Evolutionary conservation across 2,329 filamentous ascomycete genomes (phyloP), one percentile per base, ranked within the genome.

Genomic region (Penicillium sp.): DNA sequence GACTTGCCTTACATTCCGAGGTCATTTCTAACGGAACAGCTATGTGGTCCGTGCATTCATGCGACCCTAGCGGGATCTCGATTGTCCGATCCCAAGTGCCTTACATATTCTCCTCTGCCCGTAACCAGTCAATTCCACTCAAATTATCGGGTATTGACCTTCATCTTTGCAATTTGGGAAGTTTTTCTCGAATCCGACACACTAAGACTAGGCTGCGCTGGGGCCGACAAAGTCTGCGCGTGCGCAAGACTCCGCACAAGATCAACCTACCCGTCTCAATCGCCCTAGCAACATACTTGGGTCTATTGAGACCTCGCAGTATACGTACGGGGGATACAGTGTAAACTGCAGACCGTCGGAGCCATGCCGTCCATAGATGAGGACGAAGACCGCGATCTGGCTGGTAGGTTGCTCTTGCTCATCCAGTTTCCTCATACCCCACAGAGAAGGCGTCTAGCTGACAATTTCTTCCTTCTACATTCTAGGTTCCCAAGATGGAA

Each of bases 401-500:
- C 67, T 54, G 74, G 73, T 75, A 54, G 65, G 66, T 55, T 40
- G 23, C 47, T 22, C 15, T 41, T 27, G 15, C 26, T 50, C 49
- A 61, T 48, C 63, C 52, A 18, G 31, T 48, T 54, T 40, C 44
- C n/a, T n/a, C 43, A 33, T 47, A 33, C 27, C 49, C 26, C 45
- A 48, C 29, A 35, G 40, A 40, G 37, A 35, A 27, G 35, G 40
- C 25, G 40, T 22, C 45, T 23, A 26, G 29, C 51, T 50, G 43
- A 57, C 52, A 20, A 27, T 43, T 27, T 56, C 23, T 25, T 23
- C 14, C 33, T 40, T 37, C 18, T 22, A 31, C 48, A 46, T 53
- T n/a, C 37, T 63, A 76, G 75, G 73, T n/a, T 79, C 77, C 42
- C 77, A 75, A 65, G 76, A 79, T 60, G 77, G 75, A 54, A 78